Evolutionary conservation across 75 land plant species (phyloP).

Genomic region (Sequoiadendron giganteum): DNA sequence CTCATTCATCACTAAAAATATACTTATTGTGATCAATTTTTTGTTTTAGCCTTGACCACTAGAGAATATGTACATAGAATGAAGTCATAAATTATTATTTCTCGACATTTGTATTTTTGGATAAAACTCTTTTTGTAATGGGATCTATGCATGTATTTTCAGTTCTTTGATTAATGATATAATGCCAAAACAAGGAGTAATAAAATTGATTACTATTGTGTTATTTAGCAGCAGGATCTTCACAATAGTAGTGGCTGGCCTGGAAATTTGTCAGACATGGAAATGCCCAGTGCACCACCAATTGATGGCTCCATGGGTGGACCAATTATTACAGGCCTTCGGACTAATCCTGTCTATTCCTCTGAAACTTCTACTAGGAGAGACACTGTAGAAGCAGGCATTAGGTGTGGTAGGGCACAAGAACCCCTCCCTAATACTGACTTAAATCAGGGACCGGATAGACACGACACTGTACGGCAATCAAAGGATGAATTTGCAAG

Average conservation of each 20-base stretch:
- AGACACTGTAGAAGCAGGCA: background rate
- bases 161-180: background rate
- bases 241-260: slow-evolving; percentile 2
- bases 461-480: background rate
- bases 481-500: background rate
- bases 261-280: slow-evolving; percentile 17
- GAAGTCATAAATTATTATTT: background rate
- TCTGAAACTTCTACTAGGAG: background rate
- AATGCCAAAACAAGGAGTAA: background rate
- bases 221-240: slow-evolving; percentile 10
- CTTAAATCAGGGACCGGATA: background rate
- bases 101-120: background rate
- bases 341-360: background rate
- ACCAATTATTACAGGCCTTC: background rate
- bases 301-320: slow-evolving; percentile 24
- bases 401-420: background rate
- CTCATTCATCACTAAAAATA: background rate
- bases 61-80: background rate
- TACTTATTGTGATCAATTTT: background rate
- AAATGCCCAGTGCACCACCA: slow-evolving; percentile 68
- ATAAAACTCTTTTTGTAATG: background rate
- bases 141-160: background rate
- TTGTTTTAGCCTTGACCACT: background rate
- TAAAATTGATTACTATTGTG: background rate
- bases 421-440: background rate